Evolutionary conservation across 805 yeast genomes (phyloP), one percentile per base, ranked within the genome.

Genomic region (Candida nonsorbophila): DNA sequence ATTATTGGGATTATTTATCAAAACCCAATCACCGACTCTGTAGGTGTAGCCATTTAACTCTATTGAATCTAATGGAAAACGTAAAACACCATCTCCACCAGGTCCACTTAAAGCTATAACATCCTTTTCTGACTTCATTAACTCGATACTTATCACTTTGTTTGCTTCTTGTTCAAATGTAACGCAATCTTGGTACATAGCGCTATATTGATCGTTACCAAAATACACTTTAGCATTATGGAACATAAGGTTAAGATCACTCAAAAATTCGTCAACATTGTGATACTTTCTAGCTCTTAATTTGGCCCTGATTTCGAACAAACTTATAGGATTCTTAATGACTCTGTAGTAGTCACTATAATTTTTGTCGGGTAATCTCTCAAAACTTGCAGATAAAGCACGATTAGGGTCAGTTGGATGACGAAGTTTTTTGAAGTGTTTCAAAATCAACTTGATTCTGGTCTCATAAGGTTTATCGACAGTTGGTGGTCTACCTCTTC

Each of bases 1-100:
- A 56, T 90, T 97, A 54, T 87, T 88, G 12, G 87, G 86, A 51
- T 92, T 92, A 41, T 74, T 73, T 33, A 92, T 68, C 39, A 88
- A 73, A 10, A 90, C 85, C 97, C 97, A 92, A 55, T 88, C 96
- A 39, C 98, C 98, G 25, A 92, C 86, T 39, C 72, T 72, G 59
- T 83, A 92, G 4, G 67, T 64, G 41, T 76, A 78, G 3, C 87
- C 92, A 41, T 79, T 71, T 22, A 79, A 73, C 29, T 76, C 79
- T 22, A 85, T 71, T 29, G 74, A 72, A 50, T 88, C 94, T 34
- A 86, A 65, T n/a, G 95, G 95, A 40, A 78, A 71, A 40, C 88
- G 78, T 29, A 82, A 58, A 14, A 62, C 53, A 8, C 72, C 68
- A 38, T 72, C 80, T 37, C 55, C 52, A 18, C 67, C 67, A 6